These are phyloP conservation scores for Rhodosporidiobolus odoratus DNA, from an alignment of 768 basidiomycete genomes.

Conservation along the genomic window DNA sequence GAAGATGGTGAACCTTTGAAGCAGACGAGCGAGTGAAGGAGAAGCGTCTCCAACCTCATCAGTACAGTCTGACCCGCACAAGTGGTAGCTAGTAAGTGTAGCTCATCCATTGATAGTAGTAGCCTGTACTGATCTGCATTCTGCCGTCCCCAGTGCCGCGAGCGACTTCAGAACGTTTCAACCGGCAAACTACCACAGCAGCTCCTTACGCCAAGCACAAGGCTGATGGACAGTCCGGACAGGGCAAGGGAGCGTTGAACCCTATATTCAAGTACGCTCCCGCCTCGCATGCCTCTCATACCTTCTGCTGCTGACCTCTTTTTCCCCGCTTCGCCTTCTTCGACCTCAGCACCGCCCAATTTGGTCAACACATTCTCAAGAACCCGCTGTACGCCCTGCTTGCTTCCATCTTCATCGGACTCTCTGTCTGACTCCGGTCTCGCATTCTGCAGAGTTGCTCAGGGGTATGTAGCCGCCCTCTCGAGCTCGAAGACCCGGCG, in stretches of 20 bases:
- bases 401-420: fast-evolving
- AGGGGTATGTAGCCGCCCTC: slow-evolving; percentile 57
- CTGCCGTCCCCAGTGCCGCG: slow-evolving; percentile 15
- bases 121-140: background rate
- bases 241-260: slow-evolving; percentile 35
- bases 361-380: slow-evolving; percentile 96
- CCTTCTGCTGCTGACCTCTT: background rate
- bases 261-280: slow-evolving; percentile 38
- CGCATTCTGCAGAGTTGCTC: slow-evolving; percentile 59
- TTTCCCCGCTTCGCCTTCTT: background rate
- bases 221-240: background rate
- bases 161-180: slow-evolving; percentile 30
- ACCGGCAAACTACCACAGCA: slow-evolving; percentile 15
- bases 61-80: background rate
- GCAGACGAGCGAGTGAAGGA: background rate
- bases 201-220: background rate
- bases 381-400: slow-evolving; percentile 55
- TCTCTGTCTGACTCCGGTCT: background rate
- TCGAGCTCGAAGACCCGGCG: background rate
- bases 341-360: slow-evolving; percentile 50
- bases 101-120: background rate
- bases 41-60: background rate
- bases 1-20: too few species aligned
- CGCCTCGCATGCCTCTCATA: too few species aligned
- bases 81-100: background rate